Conservation (phyloP, 140 eudicot species). For the Cichorium intybus region DNA sequence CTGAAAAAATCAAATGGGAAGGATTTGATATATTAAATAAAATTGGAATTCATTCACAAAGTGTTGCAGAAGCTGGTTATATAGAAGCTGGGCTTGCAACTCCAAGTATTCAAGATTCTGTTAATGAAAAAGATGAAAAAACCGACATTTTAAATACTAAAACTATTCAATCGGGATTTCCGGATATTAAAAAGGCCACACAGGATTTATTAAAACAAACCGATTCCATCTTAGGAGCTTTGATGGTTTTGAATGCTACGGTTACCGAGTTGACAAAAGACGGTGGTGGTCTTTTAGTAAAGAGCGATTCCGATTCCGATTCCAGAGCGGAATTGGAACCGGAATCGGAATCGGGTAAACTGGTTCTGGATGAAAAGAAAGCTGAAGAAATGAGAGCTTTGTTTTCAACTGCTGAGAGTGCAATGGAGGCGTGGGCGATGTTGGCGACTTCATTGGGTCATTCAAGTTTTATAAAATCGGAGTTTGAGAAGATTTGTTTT, state of each 20-base stretch:
- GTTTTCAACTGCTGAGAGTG: slow-evolving; percentile 97
- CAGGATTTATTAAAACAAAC: slow-evolving; percentile 82
- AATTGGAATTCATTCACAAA: slow-evolving; percentile 58
- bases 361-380: slow-evolving; percentile 57
- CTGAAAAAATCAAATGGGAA: slow-evolving; percentile 88
- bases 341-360: slow-evolving; percentile 31
- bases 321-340: slow-evolving; percentile 32
- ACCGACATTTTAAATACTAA: slow-evolving; percentile 16
- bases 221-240: slow-evolving; percentile 80
- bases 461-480: slow-evolving; percentile 84
- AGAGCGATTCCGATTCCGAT: slow-evolving; percentile 36
- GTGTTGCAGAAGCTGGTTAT: slow-evolving; percentile 69
- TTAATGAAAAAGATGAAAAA: slow-evolving; percentile 22
- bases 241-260: slow-evolving; percentile 90
- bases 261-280: slow-evolving; percentile 63
- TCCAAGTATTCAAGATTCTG: slow-evolving; percentile 38
- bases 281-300: slow-evolving; percentile 31
- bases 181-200: slow-evolving; percentile 75
- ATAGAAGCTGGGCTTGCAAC: slow-evolving; percentile 95
- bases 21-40: slow-evolving; percentile 66
- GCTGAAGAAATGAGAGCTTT: slow-evolving; percentile 89
- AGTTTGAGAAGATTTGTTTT: slow-evolving; percentile 83
- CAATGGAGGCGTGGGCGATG: slow-evolving; percentile 99
- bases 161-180: slow-evolving; percentile 45
- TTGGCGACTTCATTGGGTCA: slow-evolving; percentile 88